Conservation (phyloP, 169 alveolate genomes). For the Plasmodium vivax region DNA sequence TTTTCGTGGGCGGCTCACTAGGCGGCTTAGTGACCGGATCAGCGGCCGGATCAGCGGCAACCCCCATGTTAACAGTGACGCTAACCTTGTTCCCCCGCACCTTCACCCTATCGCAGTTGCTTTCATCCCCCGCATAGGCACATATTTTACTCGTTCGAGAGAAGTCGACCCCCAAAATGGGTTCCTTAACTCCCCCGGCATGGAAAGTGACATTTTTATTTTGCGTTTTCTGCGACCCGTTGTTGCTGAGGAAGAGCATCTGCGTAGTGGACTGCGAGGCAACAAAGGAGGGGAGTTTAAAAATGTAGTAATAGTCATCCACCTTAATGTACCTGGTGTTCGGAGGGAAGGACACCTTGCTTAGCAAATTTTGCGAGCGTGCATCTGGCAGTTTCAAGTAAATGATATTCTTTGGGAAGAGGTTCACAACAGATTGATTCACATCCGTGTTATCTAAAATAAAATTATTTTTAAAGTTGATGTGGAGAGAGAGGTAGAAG, state of each 20-base stretch:
- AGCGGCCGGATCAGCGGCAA: too few species aligned
- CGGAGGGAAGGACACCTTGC: neutral
- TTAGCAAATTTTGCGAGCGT: neutral
- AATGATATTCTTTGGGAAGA: slow-evolving; percentile 23
- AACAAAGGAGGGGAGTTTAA: slow-evolving; percentile 28
- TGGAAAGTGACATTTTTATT: slow-evolving; percentile 1
- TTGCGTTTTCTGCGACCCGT: neutral
- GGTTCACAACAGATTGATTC: neutral
- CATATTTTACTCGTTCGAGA: neutral
- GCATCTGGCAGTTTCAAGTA: slow-evolving; percentile 18
- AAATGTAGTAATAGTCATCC: neutral
- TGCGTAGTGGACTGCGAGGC: neutral
- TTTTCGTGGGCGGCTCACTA: neutral
- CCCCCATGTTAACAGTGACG: slow-evolving; percentile 1
- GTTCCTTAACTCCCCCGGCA: neutral
- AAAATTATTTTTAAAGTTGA: slow-evolving; percentile 16
- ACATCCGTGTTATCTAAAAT: slow-evolving; percentile 6
- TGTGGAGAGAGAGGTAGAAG: neutral
- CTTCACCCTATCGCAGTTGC: slow-evolving; percentile 6
- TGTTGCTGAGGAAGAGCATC: neutral
- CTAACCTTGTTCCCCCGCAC: slow-evolving; percentile 17
- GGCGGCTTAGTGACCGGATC: neutral
- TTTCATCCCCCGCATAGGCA: neutral
- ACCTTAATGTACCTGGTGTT: slow-evolving; percentile 20
- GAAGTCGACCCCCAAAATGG: slow-evolving; percentile 26